phyloP scores from a whole-genome alignment of 2,329 filamentous ascomycete species.

The Fusarium oxysporum region DNA sequence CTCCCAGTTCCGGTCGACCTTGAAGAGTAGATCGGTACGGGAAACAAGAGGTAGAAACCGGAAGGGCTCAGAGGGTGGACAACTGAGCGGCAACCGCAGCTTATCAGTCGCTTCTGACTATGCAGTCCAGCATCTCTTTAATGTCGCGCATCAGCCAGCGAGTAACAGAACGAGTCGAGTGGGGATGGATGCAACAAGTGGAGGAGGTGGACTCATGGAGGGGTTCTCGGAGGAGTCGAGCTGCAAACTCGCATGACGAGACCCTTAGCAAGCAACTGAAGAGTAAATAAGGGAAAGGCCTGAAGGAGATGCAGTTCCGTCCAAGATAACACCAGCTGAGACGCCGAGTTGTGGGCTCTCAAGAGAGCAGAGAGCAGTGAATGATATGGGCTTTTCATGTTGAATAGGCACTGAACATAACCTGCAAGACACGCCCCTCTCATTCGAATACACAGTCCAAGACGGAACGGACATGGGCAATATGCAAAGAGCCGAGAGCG shows the following conservation, averaged over 20 bases:
- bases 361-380: slow-evolving; percentile 5
- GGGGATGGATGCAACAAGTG: slow-evolving; percentile 41
- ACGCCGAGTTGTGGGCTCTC: slow-evolving; percentile 6
- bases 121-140: slow-evolving; percentile 41
- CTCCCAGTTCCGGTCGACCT: slow-evolving; percentile 33
- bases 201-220: slow-evolving; percentile 43
- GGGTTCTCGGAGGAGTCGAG: slow-evolving; percentile 40
- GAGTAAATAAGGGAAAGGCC: background rate
- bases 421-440: slow-evolving; percentile 31
- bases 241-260: slow-evolving; percentile 38
- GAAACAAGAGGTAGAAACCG: slow-evolving; percentile 39
- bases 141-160: slow-evolving; percentile 42
- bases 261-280: slow-evolving; percentile 7
- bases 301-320: slow-evolving; percentile 12
- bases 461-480: slow-evolving; percentile 20
- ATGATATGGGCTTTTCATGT: slow-evolving; percentile 23
- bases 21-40: slow-evolving; percentile 24
- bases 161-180: slow-evolving; percentile 38
- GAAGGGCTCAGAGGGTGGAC: slow-evolving; percentile 40
- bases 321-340: slow-evolving; percentile 26
- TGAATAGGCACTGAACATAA: slow-evolving; percentile 11
- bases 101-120: slow-evolving; percentile 45
- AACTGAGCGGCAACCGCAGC: slow-evolving; percentile 45
- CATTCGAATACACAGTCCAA: background rate
- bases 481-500: slow-evolving; percentile 25